A percentile compares a stretch with the other conserved stretches of the same genome.
Conservation (phyloP, 805 yeast genomes). For the Maudiozyma serrabonitensis region DNA sequence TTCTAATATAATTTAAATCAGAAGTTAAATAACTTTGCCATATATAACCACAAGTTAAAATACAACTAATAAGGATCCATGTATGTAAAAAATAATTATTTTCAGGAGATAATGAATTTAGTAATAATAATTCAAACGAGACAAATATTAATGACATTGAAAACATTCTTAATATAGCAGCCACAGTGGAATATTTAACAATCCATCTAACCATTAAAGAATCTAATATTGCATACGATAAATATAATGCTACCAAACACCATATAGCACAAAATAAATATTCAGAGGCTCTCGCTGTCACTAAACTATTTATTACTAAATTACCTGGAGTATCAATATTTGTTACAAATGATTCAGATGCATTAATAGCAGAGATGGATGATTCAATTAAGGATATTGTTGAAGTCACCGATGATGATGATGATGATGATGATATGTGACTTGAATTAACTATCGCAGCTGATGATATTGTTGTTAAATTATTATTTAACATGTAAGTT, state of each 20-base stretch:
- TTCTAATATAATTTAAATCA: constrained; percentile 39
- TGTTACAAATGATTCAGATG: not conserved
- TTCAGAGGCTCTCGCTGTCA: constrained; percentile 67
- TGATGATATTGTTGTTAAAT: not conserved
- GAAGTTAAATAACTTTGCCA: constrained; percentile 84
- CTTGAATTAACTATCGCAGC: not conserved
- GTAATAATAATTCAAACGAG: constrained; percentile 57
- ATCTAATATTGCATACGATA: constrained; percentile 76
- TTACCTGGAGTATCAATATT: constrained; percentile 5
- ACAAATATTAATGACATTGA: constrained; percentile 70
- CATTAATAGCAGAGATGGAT: constrained; percentile 6
- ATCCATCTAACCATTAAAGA: constrained; percentile 92
- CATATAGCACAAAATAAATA: constrained; percentile 78
- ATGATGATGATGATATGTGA: not conserved
- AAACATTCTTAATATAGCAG: constrained; percentile 79
- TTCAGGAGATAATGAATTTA: constrained; percentile 60
- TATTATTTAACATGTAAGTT: constrained; percentile 11
- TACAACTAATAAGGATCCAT: constrained; percentile 86
- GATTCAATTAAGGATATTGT: constrained; percentile 7
- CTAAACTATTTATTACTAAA: constrained; percentile 22
- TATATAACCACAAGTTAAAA: constrained; percentile 69
- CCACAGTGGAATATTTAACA: constrained; percentile 77
- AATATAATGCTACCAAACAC: constrained; percentile 82
- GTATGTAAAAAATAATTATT: constrained; percentile 71
- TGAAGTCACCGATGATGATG: constrained; percentile 10